These are phyloP conservation scores for Diophrys appendiculata DNA, from an alignment of 73 alveolate genomes.

Conservation along the genomic window DNA sequence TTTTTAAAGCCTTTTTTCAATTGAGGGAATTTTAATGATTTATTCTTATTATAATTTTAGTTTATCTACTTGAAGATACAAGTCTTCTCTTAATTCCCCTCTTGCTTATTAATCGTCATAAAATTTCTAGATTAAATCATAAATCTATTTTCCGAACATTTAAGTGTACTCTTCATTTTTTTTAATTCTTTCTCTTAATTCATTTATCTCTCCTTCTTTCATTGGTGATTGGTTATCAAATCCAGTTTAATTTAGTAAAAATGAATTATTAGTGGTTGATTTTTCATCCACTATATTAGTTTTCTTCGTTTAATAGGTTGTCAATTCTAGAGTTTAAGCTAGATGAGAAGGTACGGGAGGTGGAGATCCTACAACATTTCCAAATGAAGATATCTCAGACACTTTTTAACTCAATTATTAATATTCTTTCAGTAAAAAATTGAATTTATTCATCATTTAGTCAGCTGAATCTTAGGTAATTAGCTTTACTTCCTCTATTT, in stretches of 20 bases:
- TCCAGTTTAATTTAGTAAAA: no score
- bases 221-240: no score
- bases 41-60: no score
- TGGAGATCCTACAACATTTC: not conserved
- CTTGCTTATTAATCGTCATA: no score
- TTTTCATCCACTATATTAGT: no score
- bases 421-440: not conserved
- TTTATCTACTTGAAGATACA: no score
- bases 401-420: not conserved
- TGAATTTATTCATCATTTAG: not conserved
- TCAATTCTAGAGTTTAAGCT: no score
- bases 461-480: not conserved
- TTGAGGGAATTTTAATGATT: no score
- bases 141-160: not conserved
- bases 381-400: not conserved
- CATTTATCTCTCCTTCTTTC: not conserved
- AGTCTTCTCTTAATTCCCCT: no score
- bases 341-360: not conserved
- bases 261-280: no score
- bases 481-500: not conserved
- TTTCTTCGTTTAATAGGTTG: no score
- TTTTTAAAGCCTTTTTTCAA: no score
- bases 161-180: not conserved
- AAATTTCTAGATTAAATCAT: not conserved
- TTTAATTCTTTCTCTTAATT: not conserved